Evolutionary conservation across 345 rosid genomes (phyloP), one percentile per base, ranked within the genome.

Genomic region (Acer saccharum): DNA sequence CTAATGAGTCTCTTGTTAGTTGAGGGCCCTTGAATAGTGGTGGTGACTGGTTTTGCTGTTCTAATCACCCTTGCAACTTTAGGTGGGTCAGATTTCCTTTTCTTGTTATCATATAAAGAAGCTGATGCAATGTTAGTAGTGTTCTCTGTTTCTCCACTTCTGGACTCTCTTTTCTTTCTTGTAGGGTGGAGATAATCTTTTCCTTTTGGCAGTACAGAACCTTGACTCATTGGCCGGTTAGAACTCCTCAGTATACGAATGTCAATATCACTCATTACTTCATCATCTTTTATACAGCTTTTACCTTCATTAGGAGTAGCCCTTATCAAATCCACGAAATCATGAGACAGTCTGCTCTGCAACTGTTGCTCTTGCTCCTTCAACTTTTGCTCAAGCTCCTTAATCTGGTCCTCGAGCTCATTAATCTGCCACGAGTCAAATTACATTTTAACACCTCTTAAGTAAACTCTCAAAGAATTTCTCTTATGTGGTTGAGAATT

Each of bases 41-140:
- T 72, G 68, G 81, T 32, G 25, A 23, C 87, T 32, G 88, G 88
- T 78, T 86, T 91, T 63, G 84, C 66, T 41, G 95, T 71, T 86
- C 94, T 92, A 72, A 69, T 61, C 23, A 83, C 76, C 76, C 88
- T 89, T 25, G 90, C 68, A 46, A 86, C 68, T 79, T 81, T 92
- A 2, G 95, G 95, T 27, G 99, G 99, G 68, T 93, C 97, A 54
- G 97, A 93, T 78, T 87, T 93, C 81, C 96, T 88, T 60, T 82
- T 81, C 78, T 88, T 86, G 75, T 88, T 87, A 71, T 89, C 93
- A 35, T 77, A 76, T 81, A 84, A 78, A 29, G 87, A 83, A 69
- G 79, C 18, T 27, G 81, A 58, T 41, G 71, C 46, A 50, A 25
- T 77, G 52, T 77, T 65, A 76, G 82, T 65, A 76, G 82, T 76